Base-by-base conservation (phyloP, 2,329 filamentous ascomycete species). In the Paraphoma sp. region DNA sequence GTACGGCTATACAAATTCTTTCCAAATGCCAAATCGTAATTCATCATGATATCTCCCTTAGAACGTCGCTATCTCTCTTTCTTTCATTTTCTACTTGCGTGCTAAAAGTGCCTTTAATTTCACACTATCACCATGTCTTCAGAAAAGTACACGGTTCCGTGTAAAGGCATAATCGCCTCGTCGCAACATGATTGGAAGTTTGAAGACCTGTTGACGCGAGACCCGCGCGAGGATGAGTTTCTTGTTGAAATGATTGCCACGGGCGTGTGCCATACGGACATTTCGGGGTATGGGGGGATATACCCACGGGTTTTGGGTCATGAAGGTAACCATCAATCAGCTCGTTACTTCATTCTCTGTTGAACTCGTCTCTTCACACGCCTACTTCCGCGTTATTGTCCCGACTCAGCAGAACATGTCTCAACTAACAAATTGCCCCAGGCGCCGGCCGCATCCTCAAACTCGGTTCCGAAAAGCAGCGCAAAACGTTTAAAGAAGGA, bases 211-310 rank as follows among this genome's bases (percentile, higher is more conserved):
- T 42, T 60, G 14, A 63, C 60, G 16, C 63, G 78, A 23, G 63
- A 74, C 30, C 70, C 76, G 6, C 61, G 68, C 16, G 73, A 80
- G 1, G 79, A 83, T 40, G 84, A 86, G 67, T 72, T 85, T 3
- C 73, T 85, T 2, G 78, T 86, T 4, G 80, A 84, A 45, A 81
- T 86, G 60, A 76, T 84, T 1, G 83, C 83, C 0, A 80, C 80
- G 0, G 84, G 84, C 0, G 80, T 86, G 47, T 86, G 84, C 58
- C 84, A 86, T 57, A 85, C 83, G 0, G 84, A 86, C 60, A 58
- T 61, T 5, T 76, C 76, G 48, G 60, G 60, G 6, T 63, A 63
- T 45, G 60, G 60, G 12, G 60, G 60, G 10, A 63, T 63, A 18
- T 83, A 82, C 59, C 81, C 82, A 0, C 66, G 76, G 16, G 78